Conservation (phyloP, 192 early-diverging fungal species). For the Coemansia umbellata region DNA sequence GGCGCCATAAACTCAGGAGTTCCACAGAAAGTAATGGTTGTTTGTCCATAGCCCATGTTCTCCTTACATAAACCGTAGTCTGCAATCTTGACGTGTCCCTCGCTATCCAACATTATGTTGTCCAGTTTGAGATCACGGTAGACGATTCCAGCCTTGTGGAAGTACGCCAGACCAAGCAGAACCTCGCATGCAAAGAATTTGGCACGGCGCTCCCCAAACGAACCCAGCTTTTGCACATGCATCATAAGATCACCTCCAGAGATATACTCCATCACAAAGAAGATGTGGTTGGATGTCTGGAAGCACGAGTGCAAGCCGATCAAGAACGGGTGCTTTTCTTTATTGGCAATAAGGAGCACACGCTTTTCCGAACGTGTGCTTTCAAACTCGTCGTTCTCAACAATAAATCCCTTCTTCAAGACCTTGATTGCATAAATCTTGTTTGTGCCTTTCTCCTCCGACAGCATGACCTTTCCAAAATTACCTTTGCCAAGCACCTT, state of each 20-base stretch:
- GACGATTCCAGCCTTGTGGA: constrained; percentile 90
- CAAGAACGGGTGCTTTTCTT: constrained; percentile 90
- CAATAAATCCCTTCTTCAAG: constrained; percentile 95
- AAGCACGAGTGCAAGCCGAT: constrained; percentile 96
- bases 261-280: constrained; percentile 99
- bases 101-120: constrained; percentile 85
- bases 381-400: constrained; percentile 97
- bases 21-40: constrained; percentile 95
- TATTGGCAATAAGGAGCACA: constrained; percentile 87
- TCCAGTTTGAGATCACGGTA: constrained; percentile 98
- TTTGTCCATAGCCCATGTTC: constrained; percentile 83
- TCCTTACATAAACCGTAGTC: constrained; percentile 99
- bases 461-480: constrained; percentile 99
- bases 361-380: constrained; percentile 92
- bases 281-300: constrained; percentile 90
- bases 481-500: constrained; percentile 97
- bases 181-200: constrained; percentile 98
- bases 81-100: constrained; percentile 97
- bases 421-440: constrained; percentile 96
- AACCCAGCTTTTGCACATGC: constrained; percentile 88
- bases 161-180: constrained; percentile 90
- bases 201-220: constrained; percentile 86
- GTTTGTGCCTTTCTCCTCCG: constrained; percentile 80
- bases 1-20: constrained; percentile 99
- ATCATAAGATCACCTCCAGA: constrained; percentile 98